phyloP scores from a whole-genome alignment of 2,329 filamentous ascomycete genomes.

The Tolypocladium pustulatum region DNA sequence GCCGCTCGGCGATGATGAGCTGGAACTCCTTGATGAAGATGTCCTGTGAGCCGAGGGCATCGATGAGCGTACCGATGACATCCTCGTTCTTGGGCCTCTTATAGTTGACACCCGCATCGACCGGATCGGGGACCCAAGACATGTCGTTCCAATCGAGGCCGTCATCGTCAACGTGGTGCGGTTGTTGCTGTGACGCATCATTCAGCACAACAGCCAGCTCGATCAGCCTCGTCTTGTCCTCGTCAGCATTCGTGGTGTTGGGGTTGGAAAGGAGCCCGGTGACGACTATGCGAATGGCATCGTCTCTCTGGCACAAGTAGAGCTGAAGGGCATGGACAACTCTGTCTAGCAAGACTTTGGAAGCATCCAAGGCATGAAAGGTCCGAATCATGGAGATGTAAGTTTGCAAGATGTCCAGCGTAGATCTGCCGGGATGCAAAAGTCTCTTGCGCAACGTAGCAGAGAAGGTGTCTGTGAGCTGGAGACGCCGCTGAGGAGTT shows the following conservation, averaged over 20 bases:
- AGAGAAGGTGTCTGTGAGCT: constrained; percentile 61
- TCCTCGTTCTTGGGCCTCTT: constrained; percentile 82
- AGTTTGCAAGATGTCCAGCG: constrained; percentile 62
- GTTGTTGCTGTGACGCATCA: constrained; percentile 44
- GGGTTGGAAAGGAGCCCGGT: constrained; percentile 58
- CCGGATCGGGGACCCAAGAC: constrained; percentile 84
- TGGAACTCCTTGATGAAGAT: constrained; percentile 93
- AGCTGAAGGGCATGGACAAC: constrained; percentile 63
- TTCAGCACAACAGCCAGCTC: constrained; percentile 60
- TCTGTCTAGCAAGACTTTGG: constrained; percentile 65
- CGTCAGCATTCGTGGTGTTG: constrained; percentile 37
- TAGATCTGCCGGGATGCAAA: constrained; percentile 66
- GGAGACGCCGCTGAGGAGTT: constrained; percentile 55
- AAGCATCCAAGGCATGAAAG: constrained; percentile 65
- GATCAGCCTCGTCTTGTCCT: constrained; percentile 41
- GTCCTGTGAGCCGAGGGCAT: constrained; percentile 79
- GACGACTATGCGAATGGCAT: constrained; percentile 69
- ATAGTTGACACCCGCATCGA: constrained; percentile 88
- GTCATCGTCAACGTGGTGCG: constrained; percentile 46
- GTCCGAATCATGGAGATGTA: constrained; percentile 73
- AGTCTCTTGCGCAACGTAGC: constrained; percentile 54
- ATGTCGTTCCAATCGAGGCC: constrained; percentile 87
- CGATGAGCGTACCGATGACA: constrained; percentile 82
- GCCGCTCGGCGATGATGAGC: constrained; percentile 72
- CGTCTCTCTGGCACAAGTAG: constrained; percentile 68